Conservation (phyloP, 345 rosid species). For the Hibiscus syriacus region DNA sequence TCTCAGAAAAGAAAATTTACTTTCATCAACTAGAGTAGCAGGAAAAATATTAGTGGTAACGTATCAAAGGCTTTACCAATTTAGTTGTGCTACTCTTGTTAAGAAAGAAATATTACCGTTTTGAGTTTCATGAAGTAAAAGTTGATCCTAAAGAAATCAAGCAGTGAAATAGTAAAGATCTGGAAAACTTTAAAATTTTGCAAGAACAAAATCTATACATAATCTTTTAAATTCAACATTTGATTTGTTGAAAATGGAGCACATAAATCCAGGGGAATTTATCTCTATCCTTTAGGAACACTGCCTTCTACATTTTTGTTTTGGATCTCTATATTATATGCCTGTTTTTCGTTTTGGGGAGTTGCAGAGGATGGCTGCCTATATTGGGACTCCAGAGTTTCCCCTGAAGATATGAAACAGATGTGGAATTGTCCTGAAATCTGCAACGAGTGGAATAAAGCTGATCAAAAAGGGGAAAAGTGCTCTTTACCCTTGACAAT, state of each 20-base stretch:
- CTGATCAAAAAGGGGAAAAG: constrained; percentile 62
- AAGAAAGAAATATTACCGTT: too few relatives aligned
- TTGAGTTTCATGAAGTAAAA: too few relatives aligned
- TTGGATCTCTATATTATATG: constrained; percentile 2
- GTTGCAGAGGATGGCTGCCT: constrained; percentile 32
- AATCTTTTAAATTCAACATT: too few relatives aligned
- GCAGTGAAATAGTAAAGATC: too few relatives aligned
- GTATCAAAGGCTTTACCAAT: background rate
- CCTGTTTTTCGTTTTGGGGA: constrained; percentile 10
- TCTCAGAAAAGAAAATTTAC: background rate
- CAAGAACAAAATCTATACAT: too few relatives aligned
- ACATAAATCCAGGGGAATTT: too few relatives aligned
- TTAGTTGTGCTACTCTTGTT: background rate
- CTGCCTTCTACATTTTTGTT: too few relatives aligned
- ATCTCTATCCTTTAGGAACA: too few relatives aligned
- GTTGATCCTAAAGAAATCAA: too few relatives aligned
- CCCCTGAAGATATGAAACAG: constrained; percentile 80
- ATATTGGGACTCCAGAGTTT: constrained; percentile 63
- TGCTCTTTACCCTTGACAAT: constrained; percentile 65
- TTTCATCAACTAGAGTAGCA: background rate
- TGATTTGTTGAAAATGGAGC: too few relatives aligned
- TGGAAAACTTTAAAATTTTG: too few relatives aligned
- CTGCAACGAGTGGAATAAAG: constrained; percentile 69
- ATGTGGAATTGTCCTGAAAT: constrained; percentile 75
- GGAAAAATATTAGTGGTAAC: background rate